A percentile compares a stretch with the other conserved stretches of the same genome.
Evolutionary conservation across 805 yeast genomes (phyloP).

Genomic region (Maudiozyma saulgeensis): DNA sequence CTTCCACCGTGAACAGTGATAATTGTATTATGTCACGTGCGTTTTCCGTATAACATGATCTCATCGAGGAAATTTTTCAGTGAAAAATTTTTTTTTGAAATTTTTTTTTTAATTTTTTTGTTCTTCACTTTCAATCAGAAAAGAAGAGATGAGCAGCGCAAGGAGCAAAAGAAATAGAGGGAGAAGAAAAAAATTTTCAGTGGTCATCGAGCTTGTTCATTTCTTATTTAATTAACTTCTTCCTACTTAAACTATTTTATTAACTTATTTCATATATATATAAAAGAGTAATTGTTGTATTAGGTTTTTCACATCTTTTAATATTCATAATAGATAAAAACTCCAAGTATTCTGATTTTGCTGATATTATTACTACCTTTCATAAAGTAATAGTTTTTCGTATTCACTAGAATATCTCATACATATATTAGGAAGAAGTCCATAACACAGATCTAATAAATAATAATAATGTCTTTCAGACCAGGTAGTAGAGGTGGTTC

Average conservation of each 20-base stretch:
- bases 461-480: slow-evolving; percentile 59
- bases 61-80: not conserved
- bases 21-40: not conserved
- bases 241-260: too few relatives aligned
- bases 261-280: too few relatives aligned
- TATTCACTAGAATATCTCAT: too few relatives aligned
- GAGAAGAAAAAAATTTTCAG: not conserved
- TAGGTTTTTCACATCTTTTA: too few relatives aligned
- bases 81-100: not conserved
- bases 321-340: too few relatives aligned
- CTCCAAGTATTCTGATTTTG: too few relatives aligned
- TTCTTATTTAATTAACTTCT: too few relatives aligned
- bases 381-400: too few relatives aligned
- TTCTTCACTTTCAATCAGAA: not conserved
- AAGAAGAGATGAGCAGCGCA: not conserved
- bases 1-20: not conserved
- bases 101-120: not conserved
- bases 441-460: not conserved
- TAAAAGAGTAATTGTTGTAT: too few relatives aligned
- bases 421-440: not conserved
- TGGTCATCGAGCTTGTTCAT: not conserved
- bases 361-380: too few relatives aligned
- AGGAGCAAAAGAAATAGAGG: not conserved
- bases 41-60: not conserved
- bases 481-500: slow-evolving; percentile 56